phyloP scores from a whole-genome alignment of 768 basidiomycete species.

The Chalciporus piperatus region DNA sequence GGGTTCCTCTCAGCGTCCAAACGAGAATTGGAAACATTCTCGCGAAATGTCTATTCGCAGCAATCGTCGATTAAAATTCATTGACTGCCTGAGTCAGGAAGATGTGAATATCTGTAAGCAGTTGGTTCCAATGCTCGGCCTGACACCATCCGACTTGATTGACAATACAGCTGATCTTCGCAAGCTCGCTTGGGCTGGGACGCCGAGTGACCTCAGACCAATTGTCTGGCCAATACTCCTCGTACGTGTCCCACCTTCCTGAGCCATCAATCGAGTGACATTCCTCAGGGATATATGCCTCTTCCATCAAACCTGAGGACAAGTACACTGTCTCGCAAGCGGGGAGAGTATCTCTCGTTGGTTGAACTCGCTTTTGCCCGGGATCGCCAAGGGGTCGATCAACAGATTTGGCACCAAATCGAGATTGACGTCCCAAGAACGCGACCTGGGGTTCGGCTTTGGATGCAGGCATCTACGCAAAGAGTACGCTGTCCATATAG shows the following conservation, averaged over 20 bases:
- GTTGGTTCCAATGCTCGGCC: background rate
- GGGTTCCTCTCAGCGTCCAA: slow-evolving; percentile 17
- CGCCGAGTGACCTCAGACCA: slow-evolving; percentile 82
- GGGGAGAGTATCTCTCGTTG: slow-evolving; percentile 86
- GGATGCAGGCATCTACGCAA: slow-evolving; percentile 90
- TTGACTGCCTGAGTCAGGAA: slow-evolving; percentile 70
- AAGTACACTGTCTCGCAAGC: slow-evolving; percentile 80
- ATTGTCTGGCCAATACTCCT: slow-evolving; percentile 94
- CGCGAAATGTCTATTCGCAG: slow-evolving; percentile 77
- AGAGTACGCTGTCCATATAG: slow-evolving; percentile 51
- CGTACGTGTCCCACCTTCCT: slow-evolving; percentile 44
- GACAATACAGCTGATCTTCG: slow-evolving; percentile 65
- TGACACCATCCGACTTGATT: slow-evolving; percentile 6
- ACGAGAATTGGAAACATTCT: slow-evolving; percentile 54
- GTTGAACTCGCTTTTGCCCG: slow-evolving; percentile 88
- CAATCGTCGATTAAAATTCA: slow-evolving; percentile 76
- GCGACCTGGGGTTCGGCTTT: slow-evolving; percentile 83
- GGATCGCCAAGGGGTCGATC: slow-evolving; percentile 83
- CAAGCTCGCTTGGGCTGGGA: slow-evolving; percentile 93
- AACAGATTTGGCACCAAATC: slow-evolving; percentile 99
- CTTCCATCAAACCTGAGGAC: slow-evolving; percentile 73
- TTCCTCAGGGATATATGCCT: slow-evolving; percentile 83
- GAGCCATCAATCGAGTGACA: slow-evolving; percentile 4
- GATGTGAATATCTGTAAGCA: slow-evolving; percentile 80
- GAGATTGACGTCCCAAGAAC: slow-evolving; percentile 98